A percentile compares a stretch with the other conserved stretches of the same genome.
Conservation (phyloP, 768 basidiomycete species). For the Heimioporus sp. region DNA sequence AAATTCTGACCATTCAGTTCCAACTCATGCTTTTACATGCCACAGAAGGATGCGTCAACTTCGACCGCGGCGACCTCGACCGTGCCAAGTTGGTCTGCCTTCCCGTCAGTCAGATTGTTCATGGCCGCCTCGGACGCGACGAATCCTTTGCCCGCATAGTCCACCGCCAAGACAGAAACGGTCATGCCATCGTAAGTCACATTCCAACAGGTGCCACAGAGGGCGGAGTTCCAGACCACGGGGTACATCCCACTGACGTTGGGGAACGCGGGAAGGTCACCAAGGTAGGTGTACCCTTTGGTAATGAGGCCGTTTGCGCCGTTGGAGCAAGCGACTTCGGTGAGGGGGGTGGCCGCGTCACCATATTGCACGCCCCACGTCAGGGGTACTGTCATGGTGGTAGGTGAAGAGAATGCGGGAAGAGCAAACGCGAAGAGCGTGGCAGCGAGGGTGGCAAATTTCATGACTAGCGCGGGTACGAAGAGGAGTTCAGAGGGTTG, state of each 20-base stretch:
- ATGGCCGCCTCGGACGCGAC: conserved; percentile 51
- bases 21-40: conserved; percentile 16
- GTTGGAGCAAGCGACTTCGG: conserved; percentile 31
- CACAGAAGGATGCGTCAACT: conserved; percentile 49
- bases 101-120: conserved; percentile 48
- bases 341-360: conserved; percentile 15
- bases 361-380: conserved; percentile 34
- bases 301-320: conserved; percentile 31
- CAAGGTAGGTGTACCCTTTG: conserved; percentile 32
- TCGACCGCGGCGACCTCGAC: conserved; percentile 43
- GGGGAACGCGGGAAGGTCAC: conserved; percentile 31
- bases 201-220: conserved; percentile 34
- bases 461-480: conserved; percentile 17
- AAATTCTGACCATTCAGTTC: too few species aligned
- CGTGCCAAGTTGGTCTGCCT: conserved; percentile 47
- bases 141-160: conserved; percentile 34
- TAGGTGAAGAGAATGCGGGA: conserved; percentile 13
- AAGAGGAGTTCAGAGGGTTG: too few species aligned
- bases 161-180: conserved; percentile 28
- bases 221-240: conserved; percentile 28
- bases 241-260: conserved; percentile 33
- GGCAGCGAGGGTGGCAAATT: conserved; percentile 14
- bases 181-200: conserved; percentile 24
- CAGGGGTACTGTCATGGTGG: background rate
- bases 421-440: conserved; percentile 14